Percentiles rank a stretch among this genome's conserved stretches.
Conservation (phyloP, 257 asterid genomes). For the Cordia subcordata region DNA sequence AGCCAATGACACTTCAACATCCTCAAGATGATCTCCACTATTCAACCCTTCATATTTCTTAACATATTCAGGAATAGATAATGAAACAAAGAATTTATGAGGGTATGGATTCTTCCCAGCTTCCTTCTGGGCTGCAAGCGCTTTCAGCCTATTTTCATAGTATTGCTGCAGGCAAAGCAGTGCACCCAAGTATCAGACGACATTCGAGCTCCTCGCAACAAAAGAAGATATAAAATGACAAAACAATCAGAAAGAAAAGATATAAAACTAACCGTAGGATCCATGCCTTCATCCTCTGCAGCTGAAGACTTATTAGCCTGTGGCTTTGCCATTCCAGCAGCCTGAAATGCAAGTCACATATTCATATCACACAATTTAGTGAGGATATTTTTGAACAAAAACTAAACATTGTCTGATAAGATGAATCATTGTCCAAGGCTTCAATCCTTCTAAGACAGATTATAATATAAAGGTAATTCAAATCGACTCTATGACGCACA, state of each 20-base stretch:
- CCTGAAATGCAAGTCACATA: too few relatives aligned
- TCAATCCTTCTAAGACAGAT: too few relatives aligned
- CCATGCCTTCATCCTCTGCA: slow-evolving; percentile 69
- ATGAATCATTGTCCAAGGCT: too few relatives aligned
- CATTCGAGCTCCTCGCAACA: not conserved
- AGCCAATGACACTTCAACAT: slow-evolving; percentile 66
- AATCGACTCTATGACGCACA: too few relatives aligned
- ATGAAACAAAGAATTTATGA: slow-evolving; percentile 51
- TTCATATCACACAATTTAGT: too few relatives aligned
- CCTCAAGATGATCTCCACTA: slow-evolving; percentile 60
- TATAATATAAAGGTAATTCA: too few relatives aligned
- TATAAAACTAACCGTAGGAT: slow-evolving; percentile 52
- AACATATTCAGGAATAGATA: slow-evolving; percentile 55
- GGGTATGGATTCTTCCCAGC: slow-evolving; percentile 72
- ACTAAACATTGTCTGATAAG: too few relatives aligned
- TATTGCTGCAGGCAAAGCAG: slow-evolving; percentile 53
- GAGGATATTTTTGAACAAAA: too few relatives aligned
- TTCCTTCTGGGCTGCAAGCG: slow-evolving; percentile 57
- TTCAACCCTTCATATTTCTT: slow-evolving; percentile 42
- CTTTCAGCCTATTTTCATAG: slow-evolving; percentile 57
- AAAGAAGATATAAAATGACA: not conserved
- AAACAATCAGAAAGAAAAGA: not conserved
- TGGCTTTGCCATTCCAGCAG: slow-evolving; percentile 5
- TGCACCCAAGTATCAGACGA: not conserved
- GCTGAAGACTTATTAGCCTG: slow-evolving; percentile 46